A percentile compares a stretch with the other conserved stretches of the same genome.
phyloP scores from a whole-genome alignment of 768 basidiomycete genomes.

The Mycena chlorophos region DNA sequence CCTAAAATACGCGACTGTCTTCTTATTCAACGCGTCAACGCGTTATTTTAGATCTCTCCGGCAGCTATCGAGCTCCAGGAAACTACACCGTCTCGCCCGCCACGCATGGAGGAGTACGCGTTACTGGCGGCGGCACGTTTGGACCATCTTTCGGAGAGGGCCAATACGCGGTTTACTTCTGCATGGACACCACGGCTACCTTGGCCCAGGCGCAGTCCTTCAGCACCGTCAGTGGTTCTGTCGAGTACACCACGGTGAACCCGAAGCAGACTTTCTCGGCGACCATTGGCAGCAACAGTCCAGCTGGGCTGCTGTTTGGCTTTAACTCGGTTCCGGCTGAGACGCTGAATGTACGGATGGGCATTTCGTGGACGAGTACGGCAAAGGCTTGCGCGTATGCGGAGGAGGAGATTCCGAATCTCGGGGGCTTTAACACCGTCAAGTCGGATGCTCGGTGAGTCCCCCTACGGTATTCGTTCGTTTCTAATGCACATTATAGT shows the following conservation, averaged over 20 bases:
- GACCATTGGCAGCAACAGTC: not conserved
- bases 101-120: slow-evolving; percentile 8
- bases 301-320: slow-evolving; percentile 17
- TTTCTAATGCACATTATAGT: not conserved
- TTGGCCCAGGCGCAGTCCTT: slow-evolving; percentile 11
- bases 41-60: slow-evolving; percentile 3
- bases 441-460: slow-evolving; percentile 9
- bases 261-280: not conserved
- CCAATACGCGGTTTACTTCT: slow-evolving; percentile 9
- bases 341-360: slow-evolving; percentile 40
- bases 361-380: slow-evolving; percentile 43
- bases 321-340: slow-evolving; percentile 27
- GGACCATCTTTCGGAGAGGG: slow-evolving; percentile 16
- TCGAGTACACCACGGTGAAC: slow-evolving; percentile 1
- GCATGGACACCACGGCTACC: slow-evolving; percentile 9
- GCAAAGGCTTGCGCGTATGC: slow-evolving; percentile 45
- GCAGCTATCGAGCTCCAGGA: slow-evolving; percentile 1
- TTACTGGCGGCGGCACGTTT: slow-evolving; percentile 11
- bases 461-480: not conserved
- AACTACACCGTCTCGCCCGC: slow-evolving; percentile 3
- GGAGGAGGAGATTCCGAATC: slow-evolving; percentile 35
- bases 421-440: slow-evolving; percentile 9
- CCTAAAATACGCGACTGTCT: not conserved
- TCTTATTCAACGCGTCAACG: not conserved
- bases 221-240: not conserved